phyloP scores from a whole-genome alignment of 2,329 filamentous ascomycete species.

The Sphaceloma murrayae region DNA sequence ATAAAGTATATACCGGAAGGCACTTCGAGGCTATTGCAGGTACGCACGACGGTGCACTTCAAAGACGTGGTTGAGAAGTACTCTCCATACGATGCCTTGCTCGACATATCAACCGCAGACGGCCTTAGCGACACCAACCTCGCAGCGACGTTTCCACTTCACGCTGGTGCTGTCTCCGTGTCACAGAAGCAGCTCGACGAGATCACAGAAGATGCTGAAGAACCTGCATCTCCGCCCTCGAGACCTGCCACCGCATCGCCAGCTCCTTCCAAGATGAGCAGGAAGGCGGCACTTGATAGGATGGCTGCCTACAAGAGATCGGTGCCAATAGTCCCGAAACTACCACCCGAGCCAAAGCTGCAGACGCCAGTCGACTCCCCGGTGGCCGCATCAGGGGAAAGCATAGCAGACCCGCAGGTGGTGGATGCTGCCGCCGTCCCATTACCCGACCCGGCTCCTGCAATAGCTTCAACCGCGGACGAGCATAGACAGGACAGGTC shows the following conservation, averaged over 20 bases:
- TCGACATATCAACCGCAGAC: constrained; percentile 63
- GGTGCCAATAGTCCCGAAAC: constrained; percentile 4
- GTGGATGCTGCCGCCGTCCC: too few relatives aligned
- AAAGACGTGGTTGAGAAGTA: constrained; percentile 56
- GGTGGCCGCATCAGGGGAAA: neutral
- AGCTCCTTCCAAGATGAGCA: constrained; percentile 2
- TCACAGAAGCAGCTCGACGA: constrained; percentile 80
- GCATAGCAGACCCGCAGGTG: neutral
- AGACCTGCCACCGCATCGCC: constrained; percentile 3
- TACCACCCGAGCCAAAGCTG: constrained; percentile 11
- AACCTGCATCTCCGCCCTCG: constrained; percentile 34
- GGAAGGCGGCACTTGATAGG: constrained; percentile 13
- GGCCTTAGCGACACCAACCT: constrained; percentile 82
- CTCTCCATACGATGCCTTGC: constrained; percentile 75
- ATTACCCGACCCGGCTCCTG: too few relatives aligned
- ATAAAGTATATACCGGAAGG: constrained; percentile 88
- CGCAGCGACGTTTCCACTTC: constrained; percentile 77
- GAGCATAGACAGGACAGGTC: neutral
- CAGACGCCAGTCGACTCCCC: constrained; percentile 20
- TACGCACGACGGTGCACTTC: constrained; percentile 66
- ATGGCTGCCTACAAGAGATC: constrained; percentile 11
- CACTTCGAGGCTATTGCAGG: constrained; percentile 84
- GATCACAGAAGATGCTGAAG: constrained; percentile 88
- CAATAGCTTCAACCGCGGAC: too few relatives aligned
- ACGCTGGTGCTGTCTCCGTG: constrained; percentile 76